These are phyloP conservation scores for Sanghuangporus sanghuang DNA, from an alignment of 1,284 basidiomycete genomes.

Conservation along the genomic window DNA sequence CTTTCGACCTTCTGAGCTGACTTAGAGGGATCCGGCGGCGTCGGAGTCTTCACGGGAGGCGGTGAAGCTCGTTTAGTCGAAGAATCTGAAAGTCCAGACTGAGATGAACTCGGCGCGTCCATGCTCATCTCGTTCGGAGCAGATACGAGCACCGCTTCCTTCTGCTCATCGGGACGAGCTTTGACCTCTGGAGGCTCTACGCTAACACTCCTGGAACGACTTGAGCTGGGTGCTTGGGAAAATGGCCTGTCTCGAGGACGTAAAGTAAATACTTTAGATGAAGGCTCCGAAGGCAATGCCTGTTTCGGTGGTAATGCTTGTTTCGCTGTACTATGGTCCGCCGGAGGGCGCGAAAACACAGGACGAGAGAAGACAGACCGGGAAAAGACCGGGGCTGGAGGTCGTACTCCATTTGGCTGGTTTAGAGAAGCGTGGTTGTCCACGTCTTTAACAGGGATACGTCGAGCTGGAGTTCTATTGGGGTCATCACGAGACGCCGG, in stretches of 20 bases:
- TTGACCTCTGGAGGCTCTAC: background rate
- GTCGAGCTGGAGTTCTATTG: slow-evolving; percentile 20
- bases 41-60: background rate
- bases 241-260: background rate
- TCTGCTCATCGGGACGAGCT: background rate
- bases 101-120: background rate
- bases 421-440: background rate
- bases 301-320: background rate
- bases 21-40: background rate
- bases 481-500: slow-evolving; percentile 12
- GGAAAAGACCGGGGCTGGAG: slow-evolving; percentile 17
- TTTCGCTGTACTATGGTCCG: slow-evolving; percentile 13
- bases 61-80: background rate
- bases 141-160: background rate
- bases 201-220: background rate
- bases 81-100: background rate
- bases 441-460: slow-evolving; percentile 9
- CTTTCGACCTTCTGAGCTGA: slow-evolving; percentile 30
- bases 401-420: background rate
- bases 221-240: background rate
- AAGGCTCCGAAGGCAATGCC: background rate
- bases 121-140: too few relatives aligned
- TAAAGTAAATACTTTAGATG: background rate
- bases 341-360: background rate
- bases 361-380: slow-evolving; percentile 11